Base-by-base conservation (phyloP, 352 stramenopile species). In the Phytophthora uliginosa region DNA sequence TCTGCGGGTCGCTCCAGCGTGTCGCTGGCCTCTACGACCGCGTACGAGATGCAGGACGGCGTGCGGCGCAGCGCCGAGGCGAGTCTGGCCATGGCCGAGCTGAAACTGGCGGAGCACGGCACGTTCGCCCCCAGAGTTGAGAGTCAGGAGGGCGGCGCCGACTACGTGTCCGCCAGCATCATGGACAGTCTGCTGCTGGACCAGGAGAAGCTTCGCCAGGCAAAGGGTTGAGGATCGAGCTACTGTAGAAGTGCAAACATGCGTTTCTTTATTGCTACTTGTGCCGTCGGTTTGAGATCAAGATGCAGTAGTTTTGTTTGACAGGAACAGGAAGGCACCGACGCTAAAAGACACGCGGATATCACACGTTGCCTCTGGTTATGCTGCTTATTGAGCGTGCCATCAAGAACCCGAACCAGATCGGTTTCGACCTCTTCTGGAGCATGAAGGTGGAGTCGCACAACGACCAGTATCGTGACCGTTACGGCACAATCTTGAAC, bases 401-500 rank as follows among this genome's bases (percentile, higher is more conserved):
- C 0, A 93, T 97, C 52, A 94, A 94, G 70, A 95, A 95, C 51
- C 91, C 89, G 17, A 95, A 95, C 58, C 83, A 95, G 57, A 94
- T 98, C 54, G 92, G 92, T 20, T 96, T 97, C 63, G 87, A 95
- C 59, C 83, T 98, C 4, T 98, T 97, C 65, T 98, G 92, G 92
- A 84, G 77, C 66, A 93, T 98, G 84, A 95, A 96, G 68, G 89
- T 96, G 26, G 92, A 98, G 57, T 90, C 92, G 18, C 82, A 97
- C 72, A 93, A 95, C 63, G 73, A 85, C 6, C 86, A 94, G 51
- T 94, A 93, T 55, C 81, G 81, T 13, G 90, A 96, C 61, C 82
- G 90, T 13, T 96, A 95, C 50, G 87, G 89, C 13, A 91, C 86
- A 1, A 84, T 95, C 62, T 76, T 95, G 53, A 94, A 96, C 33